phyloP scores from a whole-genome alignment of 163 green algal species.

The Volvox carteri region DNA sequence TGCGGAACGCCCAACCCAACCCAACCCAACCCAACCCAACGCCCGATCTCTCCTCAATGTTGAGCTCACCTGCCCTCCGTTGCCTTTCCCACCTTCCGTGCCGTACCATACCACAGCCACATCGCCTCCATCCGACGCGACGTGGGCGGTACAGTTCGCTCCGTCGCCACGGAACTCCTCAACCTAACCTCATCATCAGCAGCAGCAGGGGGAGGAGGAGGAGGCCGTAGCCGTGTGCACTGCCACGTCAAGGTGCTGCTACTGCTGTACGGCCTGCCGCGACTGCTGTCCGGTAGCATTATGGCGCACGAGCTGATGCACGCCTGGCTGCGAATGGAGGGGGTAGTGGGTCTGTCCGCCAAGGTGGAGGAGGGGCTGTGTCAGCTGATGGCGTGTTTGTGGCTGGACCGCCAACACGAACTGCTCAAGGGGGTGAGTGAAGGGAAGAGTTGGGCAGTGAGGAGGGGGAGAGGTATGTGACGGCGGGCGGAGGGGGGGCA shows the following conservation, averaged over 20 bases:
- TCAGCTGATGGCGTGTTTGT: slow-evolving; percentile 83
- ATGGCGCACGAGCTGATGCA: slow-evolving; percentile 94
- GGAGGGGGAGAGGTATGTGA: background rate
- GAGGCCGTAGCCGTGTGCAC: slow-evolving; percentile 28
- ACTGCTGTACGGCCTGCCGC: slow-evolving; percentile 90
- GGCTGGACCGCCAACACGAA: slow-evolving; percentile 72
- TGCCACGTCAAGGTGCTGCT: slow-evolving; percentile 84
- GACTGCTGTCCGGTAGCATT: slow-evolving; percentile 80
- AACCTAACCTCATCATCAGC: background rate
- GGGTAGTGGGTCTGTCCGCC: slow-evolving; percentile 73
- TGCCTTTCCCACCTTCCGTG: too few relatives aligned
- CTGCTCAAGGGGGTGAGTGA: slow-evolving; percentile 49
- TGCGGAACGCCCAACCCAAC: too few relatives aligned
- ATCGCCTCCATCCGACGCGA: slow-evolving; percentile 62
- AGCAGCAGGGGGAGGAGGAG: too few relatives aligned
- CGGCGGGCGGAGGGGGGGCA: background rate
- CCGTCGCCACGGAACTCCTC: slow-evolving; percentile 49
- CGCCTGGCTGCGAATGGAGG: slow-evolving; percentile 87
- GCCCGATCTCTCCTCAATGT: too few relatives aligned
- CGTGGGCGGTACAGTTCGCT: slow-evolving; percentile 46
- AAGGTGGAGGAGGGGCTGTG: slow-evolving; percentile 90
- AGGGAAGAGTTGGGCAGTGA: background rate
- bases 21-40: too few relatives aligned
- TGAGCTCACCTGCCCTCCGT: too few relatives aligned
- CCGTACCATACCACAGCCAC: slow-evolving; percentile 33